A percentile compares a stretch with the other conserved stretches of the same genome.
Conservation (phyloP, 2,329 filamentous ascomycete species). For the Grosmannia huntii region DNA sequence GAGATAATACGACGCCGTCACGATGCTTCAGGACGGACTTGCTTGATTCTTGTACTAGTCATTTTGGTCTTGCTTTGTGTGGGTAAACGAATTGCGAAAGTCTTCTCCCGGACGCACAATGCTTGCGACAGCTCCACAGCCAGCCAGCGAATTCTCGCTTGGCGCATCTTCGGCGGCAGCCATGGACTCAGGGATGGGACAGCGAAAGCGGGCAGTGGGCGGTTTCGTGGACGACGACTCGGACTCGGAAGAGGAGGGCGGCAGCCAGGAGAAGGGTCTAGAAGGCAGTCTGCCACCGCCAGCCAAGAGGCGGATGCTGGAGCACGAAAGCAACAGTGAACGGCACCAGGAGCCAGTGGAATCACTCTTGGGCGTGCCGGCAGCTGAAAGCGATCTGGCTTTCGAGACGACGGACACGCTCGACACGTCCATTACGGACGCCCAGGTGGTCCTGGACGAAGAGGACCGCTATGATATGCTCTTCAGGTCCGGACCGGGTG, state of each 20-base stretch:
- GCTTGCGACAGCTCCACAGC: neutral
- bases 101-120: neutral
- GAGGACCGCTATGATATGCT: conserved; percentile 11
- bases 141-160: neutral
- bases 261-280: neutral
- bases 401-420: neutral
- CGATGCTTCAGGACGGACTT: neutral
- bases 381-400: neutral
- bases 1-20: neutral
- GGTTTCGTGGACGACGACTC: conserved; percentile 12
- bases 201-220: conserved; percentile 4
- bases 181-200: neutral
- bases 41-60: neutral
- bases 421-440: conserved; percentile 1
- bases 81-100: neutral
- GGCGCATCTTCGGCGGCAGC: neutral
- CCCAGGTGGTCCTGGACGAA: conserved; percentile 2
- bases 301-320: conserved; percentile 3
- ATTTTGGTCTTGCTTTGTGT: neutral
- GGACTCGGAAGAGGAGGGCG: conserved; percentile 3
- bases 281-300: neutral
- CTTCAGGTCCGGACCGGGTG: conserved; percentile 3
- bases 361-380: too few species aligned
- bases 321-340: neutral
- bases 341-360: neutral